phyloP scores from a whole-genome alignment of 768 basidiomycete species.

The Trametes coccinea region DNA sequence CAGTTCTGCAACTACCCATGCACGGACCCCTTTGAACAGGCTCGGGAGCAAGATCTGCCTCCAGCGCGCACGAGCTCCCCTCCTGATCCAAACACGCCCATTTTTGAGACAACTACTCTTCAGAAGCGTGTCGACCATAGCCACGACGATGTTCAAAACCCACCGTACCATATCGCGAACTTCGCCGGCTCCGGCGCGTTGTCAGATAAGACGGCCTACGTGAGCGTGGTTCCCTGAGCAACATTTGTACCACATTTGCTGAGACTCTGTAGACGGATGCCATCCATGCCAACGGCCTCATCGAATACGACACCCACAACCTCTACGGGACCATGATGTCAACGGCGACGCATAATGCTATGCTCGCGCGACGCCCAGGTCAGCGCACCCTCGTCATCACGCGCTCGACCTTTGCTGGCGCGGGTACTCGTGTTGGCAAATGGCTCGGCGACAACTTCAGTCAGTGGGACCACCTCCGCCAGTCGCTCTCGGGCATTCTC shows the following conservation, averaged over 20 bases:
- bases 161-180: slow-evolving; percentile 63
- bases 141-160: slow-evolving; percentile 44
- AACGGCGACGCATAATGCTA: slow-evolving; percentile 55
- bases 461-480: slow-evolving; percentile 57
- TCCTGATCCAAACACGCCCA: slow-evolving; percentile 54
- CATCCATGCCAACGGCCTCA: slow-evolving; percentile 55
- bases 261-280: slow-evolving; percentile 32
- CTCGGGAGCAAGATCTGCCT: slow-evolving; percentile 51
- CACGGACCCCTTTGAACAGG: slow-evolving; percentile 58
- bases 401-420: slow-evolving; percentile 72
- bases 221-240: slow-evolving; percentile 31
- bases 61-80: slow-evolving; percentile 50
- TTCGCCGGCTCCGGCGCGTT: slow-evolving; percentile 46
- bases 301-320: slow-evolving; percentile 66
- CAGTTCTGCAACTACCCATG: slow-evolving; percentile 69
- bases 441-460: slow-evolving; percentile 73
- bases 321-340: slow-evolving; percentile 77
- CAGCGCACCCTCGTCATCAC: slow-evolving; percentile 66
- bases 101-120: slow-evolving; percentile 41
- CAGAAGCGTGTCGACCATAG: slow-evolving; percentile 33
- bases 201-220: slow-evolving; percentile 55
- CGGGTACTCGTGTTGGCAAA: slow-evolving; percentile 66
- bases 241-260: too few relatives aligned
- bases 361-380: slow-evolving; percentile 63
- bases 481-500: slow-evolving; percentile 64